phyloP scores from a whole-genome alignment of 331 rosid species.

The Rhamnella rubrinervis region DNA sequence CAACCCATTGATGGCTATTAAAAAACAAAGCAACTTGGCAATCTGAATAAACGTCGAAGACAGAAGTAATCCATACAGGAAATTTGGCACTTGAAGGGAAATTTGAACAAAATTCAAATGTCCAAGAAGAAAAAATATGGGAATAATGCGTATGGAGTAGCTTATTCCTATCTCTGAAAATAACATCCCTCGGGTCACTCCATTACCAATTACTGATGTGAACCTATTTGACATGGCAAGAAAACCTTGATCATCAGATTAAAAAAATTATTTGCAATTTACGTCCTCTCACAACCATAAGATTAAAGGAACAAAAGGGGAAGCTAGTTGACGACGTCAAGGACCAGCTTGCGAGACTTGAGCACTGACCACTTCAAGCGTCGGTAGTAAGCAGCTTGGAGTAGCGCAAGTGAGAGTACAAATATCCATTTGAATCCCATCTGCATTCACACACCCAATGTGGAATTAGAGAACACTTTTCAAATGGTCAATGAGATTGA shows the following conservation, averaged over 20 bases:
- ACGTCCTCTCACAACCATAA: conserved; percentile 35
- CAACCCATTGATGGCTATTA: neutral
- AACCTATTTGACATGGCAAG: conserved; percentile 42
- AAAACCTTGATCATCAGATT: conserved; percentile 34
- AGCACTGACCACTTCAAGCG: conserved; percentile 84
- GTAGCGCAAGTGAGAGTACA: conserved; percentile 82
- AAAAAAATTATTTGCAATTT: conserved; percentile 56
- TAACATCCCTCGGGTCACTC: conserved; percentile 41
- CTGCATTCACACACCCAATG: conserved; percentile 38
- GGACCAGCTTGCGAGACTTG: conserved; percentile 96
- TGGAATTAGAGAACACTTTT: neutral
- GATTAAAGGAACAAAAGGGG: conserved; percentile 20
- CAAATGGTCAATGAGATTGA: neutral
- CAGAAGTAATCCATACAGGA: neutral
- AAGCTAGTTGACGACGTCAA: conserved; percentile 86
- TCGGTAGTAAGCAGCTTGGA: conserved; percentile 89
- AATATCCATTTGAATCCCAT: conserved; percentile 99
- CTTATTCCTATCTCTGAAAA: conserved; percentile 60
- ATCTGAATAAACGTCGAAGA: conserved; percentile 1
- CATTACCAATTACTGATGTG: conserved; percentile 40
- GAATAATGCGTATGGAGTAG: conserved; percentile 32
- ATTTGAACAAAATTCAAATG: conserved; percentile 21
- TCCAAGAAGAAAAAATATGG: conserved; percentile 1
- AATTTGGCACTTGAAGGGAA: conserved; percentile 17
- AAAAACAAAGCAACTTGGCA: neutral